Conservation (phyloP, 805 yeast genomes). For the Starmerella cellae region DNA sequence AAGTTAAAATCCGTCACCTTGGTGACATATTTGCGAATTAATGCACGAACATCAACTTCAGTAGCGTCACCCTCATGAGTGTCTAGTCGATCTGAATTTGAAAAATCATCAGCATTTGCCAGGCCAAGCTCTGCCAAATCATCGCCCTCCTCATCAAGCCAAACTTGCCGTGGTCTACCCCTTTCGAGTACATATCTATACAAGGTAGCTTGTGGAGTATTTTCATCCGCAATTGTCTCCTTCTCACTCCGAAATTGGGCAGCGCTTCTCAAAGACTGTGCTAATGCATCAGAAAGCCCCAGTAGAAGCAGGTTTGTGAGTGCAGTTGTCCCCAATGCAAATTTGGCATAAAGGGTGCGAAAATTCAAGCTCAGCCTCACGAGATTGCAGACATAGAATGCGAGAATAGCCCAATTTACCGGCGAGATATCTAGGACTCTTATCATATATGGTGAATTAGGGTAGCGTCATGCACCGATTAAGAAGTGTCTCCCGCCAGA, state of each 20-base stretch:
- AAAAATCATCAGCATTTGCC: slow-evolving; percentile 11
- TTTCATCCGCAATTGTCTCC: slow-evolving; percentile 1
- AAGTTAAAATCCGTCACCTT: slow-evolving; percentile 38
- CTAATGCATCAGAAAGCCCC: slow-evolving; percentile 84
- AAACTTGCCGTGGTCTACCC: slow-evolving; percentile 25
- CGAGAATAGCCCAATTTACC: slow-evolving; percentile 28
- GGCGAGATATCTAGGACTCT: slow-evolving; percentile 25
- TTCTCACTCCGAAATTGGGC: slow-evolving; percentile 13
- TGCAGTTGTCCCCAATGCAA: slow-evolving; percentile 64
- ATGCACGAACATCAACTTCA: not conserved
- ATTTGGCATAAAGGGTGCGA: slow-evolving; percentile 37
- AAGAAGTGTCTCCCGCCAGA: no score
- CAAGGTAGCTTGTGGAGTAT: slow-evolving; percentile 11
- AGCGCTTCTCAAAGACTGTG: slow-evolving; percentile 51
- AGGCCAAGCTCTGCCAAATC: slow-evolving; percentile 23
- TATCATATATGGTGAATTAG: slow-evolving; percentile 1
- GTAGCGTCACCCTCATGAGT: not conserved
- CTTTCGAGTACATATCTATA: slow-evolving; percentile 24
- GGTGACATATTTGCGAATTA: not conserved
- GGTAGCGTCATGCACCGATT: no score
- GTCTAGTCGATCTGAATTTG: no score
- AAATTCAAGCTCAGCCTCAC: slow-evolving; percentile 27
- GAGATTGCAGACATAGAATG: slow-evolving; percentile 22
- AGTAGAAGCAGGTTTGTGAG: slow-evolving; percentile 67
- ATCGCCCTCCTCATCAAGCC: slow-evolving; percentile 26